Evolutionary conservation across 768 basidiomycete genomes (phyloP).

Genomic region (Naganishia randhawae): DNA sequence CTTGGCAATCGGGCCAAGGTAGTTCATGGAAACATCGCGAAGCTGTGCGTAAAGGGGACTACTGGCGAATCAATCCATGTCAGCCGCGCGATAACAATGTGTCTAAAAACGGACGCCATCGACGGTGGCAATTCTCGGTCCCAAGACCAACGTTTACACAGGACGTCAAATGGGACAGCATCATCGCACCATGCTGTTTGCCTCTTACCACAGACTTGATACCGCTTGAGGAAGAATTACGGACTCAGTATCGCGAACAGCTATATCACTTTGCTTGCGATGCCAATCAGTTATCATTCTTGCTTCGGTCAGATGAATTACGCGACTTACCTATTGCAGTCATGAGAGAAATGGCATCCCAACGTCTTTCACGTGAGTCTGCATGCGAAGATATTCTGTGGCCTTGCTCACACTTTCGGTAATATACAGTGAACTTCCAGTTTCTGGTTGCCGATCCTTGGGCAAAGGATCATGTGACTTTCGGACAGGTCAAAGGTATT

Average conservation of each 20-base stretch:
- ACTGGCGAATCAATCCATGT: slow-evolving; percentile 43
- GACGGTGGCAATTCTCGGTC: slow-evolving; percentile 84
- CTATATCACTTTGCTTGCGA: slow-evolving; percentile 85
- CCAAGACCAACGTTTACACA: slow-evolving; percentile 72
- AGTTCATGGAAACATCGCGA: slow-evolving; percentile 19
- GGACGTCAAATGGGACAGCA: slow-evolving; percentile 79
- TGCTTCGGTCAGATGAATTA: slow-evolving; percentile 61
- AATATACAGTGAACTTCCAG: slow-evolving; percentile 82
- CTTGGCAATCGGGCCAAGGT: slow-evolving; percentile 16
- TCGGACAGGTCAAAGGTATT: slow-evolving; percentile 60
- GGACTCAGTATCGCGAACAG: slow-evolving; percentile 72
- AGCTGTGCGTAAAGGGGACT: slow-evolving; percentile 11
- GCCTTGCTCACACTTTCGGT: not conserved
- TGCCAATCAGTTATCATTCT: slow-evolving; percentile 77
- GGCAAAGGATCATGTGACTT: slow-evolving; percentile 17
- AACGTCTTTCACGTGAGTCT: slow-evolving; percentile 60
- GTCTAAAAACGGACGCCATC: slow-evolving; percentile 54
- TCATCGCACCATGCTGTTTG: slow-evolving; percentile 77
- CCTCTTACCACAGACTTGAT: slow-evolving; percentile 88
- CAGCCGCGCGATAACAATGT: slow-evolving; percentile 38
- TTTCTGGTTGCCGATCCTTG: slow-evolving; percentile 61
- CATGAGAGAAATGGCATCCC: slow-evolving; percentile 86
- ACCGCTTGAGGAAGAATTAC: slow-evolving; percentile 69
- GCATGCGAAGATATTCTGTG: not conserved
- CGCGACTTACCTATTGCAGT: slow-evolving; percentile 48